Evolutionary conservation across 2,329 filamentous ascomycete species (phyloP), one percentile per base, ranked within the genome.

Genomic region (Myotisia sp.): DNA sequence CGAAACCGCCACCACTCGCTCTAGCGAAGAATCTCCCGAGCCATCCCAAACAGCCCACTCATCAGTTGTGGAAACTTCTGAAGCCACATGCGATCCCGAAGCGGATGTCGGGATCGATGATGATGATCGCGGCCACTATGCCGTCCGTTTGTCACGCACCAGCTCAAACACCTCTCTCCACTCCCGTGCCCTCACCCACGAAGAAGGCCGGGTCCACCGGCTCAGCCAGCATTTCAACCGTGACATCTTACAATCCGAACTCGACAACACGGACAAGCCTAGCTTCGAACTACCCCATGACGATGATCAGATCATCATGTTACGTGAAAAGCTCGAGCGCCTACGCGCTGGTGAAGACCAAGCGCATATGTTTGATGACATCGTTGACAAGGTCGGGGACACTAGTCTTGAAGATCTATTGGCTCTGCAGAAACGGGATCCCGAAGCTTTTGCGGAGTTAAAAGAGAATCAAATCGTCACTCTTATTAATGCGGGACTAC

Each of bases 121-220:
- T 7, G 58, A 62, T 29, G 61, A 62, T 28, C 46, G 47, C 8
- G 56, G 63, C 16, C 51, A 58, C 16, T 60, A 57, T 33, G 59
- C 54, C 33, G 54, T 63, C 32, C 53, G 70, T 14, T 60, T 71
- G 31, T 70, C 70, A 1, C 67, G 76, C 19, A 67, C 71, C 42
- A 70, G 69, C 44, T 77, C 72, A 2, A 74, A 79, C 44, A 75
- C 78, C n/a, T 76, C 71, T 2, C 64, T 81, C 6, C 74, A 76
- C 28, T 70, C 71, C 3, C 71, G 72, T 33, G 72, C 71, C 14
- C 68, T 78, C 39, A 68, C 69, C 1, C 66, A 73, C 29, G 77
- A 82, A 58, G 77, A 82, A 66, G 77, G 76, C 20, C 71, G 71
- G 20, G 68, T 81, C 44, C 76, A 79, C 47, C 72, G 76, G 17